These are phyloP conservation scores for Cylindricascospora bacillispora DNA, from an alignment of 1,139 yeast genomes.

Conservation along the genomic window DNA sequence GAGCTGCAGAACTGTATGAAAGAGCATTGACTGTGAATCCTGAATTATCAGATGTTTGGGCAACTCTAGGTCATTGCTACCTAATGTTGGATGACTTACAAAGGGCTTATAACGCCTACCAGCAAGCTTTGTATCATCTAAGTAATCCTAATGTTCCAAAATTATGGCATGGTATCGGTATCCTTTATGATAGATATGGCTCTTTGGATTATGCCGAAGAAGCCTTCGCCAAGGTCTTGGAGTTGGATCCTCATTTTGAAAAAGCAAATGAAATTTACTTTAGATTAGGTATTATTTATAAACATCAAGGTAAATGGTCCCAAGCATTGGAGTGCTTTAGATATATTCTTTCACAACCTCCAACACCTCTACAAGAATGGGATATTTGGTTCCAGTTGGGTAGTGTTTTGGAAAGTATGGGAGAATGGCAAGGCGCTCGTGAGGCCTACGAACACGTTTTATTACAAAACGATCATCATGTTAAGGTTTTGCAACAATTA, in stretches of 20 bases:
- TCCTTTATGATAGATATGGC: constrained; percentile 88
- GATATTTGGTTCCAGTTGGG: constrained; percentile 99
- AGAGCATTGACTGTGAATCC: constrained; percentile 72
- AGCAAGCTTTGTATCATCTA: constrained; percentile 82
- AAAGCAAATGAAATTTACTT: constrained; percentile 94
- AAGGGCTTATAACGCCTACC: constrained; percentile 92
- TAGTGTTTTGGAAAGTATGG: constrained; percentile 84
- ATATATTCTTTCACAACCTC: constrained; percentile 82
- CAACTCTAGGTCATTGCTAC: constrained; percentile 90
- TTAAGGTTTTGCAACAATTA: constrained; percentile 88
- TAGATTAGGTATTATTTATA: constrained; percentile 92
- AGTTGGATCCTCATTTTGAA: constrained; percentile 90
- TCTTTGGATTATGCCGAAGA: constrained; percentile 95
- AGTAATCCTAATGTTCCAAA: constrained; percentile 93
- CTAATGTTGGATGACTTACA: constrained; percentile 92
- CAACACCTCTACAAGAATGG: constrained; percentile 88
- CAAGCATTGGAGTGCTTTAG: constrained; percentile 90
- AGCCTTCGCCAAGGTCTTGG: constrained; percentile 91
- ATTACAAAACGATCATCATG: constrained; percentile 82
- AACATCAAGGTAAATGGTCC: constrained; percentile 79
- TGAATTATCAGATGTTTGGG: constrained; percentile 96
- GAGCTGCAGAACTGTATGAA: constrained; percentile 89
- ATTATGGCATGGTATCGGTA: constrained; percentile 97
- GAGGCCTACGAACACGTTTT: constrained; percentile 93
- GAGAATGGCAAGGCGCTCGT: constrained; percentile 81